These are phyloP conservation scores for Haplographium delicatum DNA, from an alignment of 495 filamentous ascomycete species.

Conservation along the genomic window DNA sequence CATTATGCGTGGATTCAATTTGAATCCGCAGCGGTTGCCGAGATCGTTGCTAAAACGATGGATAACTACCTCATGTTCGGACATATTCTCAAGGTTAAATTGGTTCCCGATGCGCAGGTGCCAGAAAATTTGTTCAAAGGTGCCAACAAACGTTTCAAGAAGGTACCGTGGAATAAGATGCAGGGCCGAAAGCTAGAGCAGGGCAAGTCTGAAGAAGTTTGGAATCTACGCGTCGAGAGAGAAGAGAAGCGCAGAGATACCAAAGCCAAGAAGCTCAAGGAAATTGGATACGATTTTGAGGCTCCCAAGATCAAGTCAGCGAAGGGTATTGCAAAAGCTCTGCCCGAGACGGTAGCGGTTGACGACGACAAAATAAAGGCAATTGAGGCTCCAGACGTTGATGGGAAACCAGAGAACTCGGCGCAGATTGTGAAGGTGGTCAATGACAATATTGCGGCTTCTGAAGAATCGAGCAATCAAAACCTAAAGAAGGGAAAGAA, in stretches of 20 bases:
- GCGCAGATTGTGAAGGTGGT: too few species aligned
- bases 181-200: slow-evolving; percentile 67
- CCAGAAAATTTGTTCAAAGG: slow-evolving; percentile 81
- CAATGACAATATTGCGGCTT: too few species aligned
- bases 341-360: too few species aligned
- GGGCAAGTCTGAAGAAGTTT: slow-evolving; percentile 63
- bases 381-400: too few species aligned
- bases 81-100: not conserved
- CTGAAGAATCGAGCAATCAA: too few species aligned
- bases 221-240: slow-evolving; percentile 63
- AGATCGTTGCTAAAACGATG: slow-evolving; percentile 91
- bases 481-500: too few species aligned
- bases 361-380: too few species aligned
- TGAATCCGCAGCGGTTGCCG: slow-evolving; percentile 66
- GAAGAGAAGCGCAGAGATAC: slow-evolving; percentile 62
- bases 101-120: slow-evolving; percentile 65
- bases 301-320: slow-evolving; percentile 69
- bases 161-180: slow-evolving; percentile 76
- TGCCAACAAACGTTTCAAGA: slow-evolving; percentile 82
- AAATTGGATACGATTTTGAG: slow-evolving; percentile 79
- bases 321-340: too few species aligned
- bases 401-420: too few species aligned
- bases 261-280: slow-evolving; percentile 70
- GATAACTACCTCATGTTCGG: slow-evolving; percentile 72
- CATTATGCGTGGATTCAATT: slow-evolving; percentile 97